Evolutionary conservation across 1,139 yeast genomes (phyloP).

Genomic region (Wickerhamomyces sp.): DNA sequence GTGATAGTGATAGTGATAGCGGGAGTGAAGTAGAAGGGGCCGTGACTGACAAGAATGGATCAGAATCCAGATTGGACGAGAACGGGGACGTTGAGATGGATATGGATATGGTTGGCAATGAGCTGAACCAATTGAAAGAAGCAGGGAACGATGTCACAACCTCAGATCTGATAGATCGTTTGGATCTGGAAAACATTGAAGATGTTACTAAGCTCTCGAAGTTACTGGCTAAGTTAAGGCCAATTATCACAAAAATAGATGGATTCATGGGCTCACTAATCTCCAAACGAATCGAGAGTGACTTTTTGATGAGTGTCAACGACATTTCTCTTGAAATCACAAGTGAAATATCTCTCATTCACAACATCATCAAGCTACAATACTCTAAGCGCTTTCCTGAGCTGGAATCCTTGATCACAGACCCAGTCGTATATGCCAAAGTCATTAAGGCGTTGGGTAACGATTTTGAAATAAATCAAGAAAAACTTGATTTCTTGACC

Average conservation of each 20-base stretch:
- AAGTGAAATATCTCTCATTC: slow-evolving; percentile 48
- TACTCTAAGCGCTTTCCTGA: slow-evolving; percentile 70
- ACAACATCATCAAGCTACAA: slow-evolving; percentile 44
- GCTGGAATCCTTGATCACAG: slow-evolving; percentile 56
- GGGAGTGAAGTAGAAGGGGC: slow-evolving; percentile 11
- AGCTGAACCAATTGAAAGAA: neutral
- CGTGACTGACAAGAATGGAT: slow-evolving; percentile 1
- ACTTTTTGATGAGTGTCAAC: slow-evolving; percentile 51
- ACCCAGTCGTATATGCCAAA: slow-evolving; percentile 60
- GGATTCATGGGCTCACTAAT: slow-evolving; percentile 10
- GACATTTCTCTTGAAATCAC: slow-evolving; percentile 51
- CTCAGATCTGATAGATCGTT: slow-evolving; percentile 4
- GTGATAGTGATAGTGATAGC: slow-evolving; percentile 21
- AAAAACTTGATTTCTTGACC: slow-evolving; percentile 37
- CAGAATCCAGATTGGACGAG: slow-evolving; percentile 5
- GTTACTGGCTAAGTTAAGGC: slow-evolving; percentile 10
- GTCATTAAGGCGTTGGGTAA: slow-evolving; percentile 51
- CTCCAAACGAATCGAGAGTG: slow-evolving; percentile 33
- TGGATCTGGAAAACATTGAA: slow-evolving; percentile 8
- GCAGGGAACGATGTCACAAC: slow-evolving; percentile 7
- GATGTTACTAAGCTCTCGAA: slow-evolving; percentile 13
- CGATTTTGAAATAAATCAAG: slow-evolving; percentile 31
- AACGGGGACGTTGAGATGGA: slow-evolving; percentile 10
- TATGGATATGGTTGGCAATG: slow-evolving; percentile 5
- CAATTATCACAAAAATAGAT: slow-evolving; percentile 12